Conservation (phyloP, 805 yeast species). For the Yarrowia phangngaensis region DNA sequence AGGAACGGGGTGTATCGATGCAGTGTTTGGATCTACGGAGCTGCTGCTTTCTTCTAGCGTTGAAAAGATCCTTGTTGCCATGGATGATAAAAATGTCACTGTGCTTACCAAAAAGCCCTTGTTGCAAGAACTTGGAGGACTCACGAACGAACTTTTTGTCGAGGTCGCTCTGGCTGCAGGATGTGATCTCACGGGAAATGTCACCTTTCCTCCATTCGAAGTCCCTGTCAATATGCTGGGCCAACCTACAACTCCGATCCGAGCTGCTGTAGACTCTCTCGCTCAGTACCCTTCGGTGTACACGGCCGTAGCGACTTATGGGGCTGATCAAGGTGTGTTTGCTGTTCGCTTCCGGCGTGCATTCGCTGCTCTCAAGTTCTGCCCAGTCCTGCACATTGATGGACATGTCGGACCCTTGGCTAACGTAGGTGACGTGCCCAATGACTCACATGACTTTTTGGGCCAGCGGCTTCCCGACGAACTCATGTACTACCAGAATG, state of each 20-base stretch:
- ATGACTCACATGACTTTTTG: constrained; percentile 74
- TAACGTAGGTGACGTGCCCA: constrained; percentile 56
- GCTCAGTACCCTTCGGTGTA: constrained; percentile 35
- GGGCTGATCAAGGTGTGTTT: constrained; percentile 32
- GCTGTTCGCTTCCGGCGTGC: constrained; percentile 61
- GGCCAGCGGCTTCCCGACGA: constrained; percentile 87
- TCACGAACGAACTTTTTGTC: constrained; percentile 62
- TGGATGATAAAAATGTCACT: constrained; percentile 67
- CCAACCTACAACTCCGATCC: constrained; percentile 30
- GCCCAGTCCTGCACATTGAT: constrained; percentile 65
- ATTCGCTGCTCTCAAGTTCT: constrained; percentile 58
- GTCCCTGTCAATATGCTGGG: constrained; percentile 28
- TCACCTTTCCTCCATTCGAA: constrained; percentile 50
- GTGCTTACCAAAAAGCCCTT: constrained; percentile 58
- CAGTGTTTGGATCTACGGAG: constrained; percentile 83
- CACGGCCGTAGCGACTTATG: constrained; percentile 34
- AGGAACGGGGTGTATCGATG: constrained; percentile 54
- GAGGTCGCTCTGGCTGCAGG: constrained; percentile 80
- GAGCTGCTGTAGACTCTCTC: constrained; percentile 36
- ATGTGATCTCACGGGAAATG: constrained; percentile 61
- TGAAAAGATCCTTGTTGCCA: constrained; percentile 66
- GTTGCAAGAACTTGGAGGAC: constrained; percentile 51
- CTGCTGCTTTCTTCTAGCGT: constrained; percentile 54
- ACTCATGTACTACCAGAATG: constrained; percentile 70
- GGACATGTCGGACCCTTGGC: constrained; percentile 65